Evolutionary conservation across 2,329 filamentous ascomycete genomes (phyloP), one percentile per base, ranked within the genome.

Genomic region (Claviceps digitariae): DNA sequence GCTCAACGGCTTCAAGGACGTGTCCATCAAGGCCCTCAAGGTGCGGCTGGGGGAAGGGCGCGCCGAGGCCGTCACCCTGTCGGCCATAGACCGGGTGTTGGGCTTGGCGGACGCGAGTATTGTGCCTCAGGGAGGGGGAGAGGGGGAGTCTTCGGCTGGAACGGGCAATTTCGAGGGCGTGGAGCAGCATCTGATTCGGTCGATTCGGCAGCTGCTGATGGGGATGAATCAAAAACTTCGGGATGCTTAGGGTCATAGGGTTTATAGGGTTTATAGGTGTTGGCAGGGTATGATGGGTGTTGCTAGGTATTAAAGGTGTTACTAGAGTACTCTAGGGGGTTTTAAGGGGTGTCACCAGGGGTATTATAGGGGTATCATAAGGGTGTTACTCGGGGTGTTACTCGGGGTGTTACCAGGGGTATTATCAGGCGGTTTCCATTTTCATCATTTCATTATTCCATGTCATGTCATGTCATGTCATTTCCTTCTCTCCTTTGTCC

Each of bases 81-180:
- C 74, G 2, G 74, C 75, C 13, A 74, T 77, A 48, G 72, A 77
- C 56, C 73, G 74, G 23, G 73, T 74, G 2, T 64, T 78, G 7
- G 75, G 74, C 2, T 67, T 78, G 20, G 69, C 72, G 3, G 67
- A 72, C 36, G 66, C 67, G 4, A 76, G 71, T 56, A 69, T 72
- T 27, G 62, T 70, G 21, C 62, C 67, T 2, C 66, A 64, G 4
- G 59, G 62, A 4, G 59, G 62, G 4, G 61, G 57, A 5, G 67
- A 68, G 46, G 64, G 63, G n/a, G 63, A 69, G 52, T 38, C 47
- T 2, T 48, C 54, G 17, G 8, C 41, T 7, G 17, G 46, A n/a
- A 13, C 51, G 7, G 63, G 63, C 36, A 66, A 66, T 51, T 64
- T 71, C 50, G 69, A 72, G 49, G 67, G 66, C 20, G 61, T 72